phyloP scores from a whole-genome alignment of 106 monocot genomes.

The Dendrobium nobile region DNA sequence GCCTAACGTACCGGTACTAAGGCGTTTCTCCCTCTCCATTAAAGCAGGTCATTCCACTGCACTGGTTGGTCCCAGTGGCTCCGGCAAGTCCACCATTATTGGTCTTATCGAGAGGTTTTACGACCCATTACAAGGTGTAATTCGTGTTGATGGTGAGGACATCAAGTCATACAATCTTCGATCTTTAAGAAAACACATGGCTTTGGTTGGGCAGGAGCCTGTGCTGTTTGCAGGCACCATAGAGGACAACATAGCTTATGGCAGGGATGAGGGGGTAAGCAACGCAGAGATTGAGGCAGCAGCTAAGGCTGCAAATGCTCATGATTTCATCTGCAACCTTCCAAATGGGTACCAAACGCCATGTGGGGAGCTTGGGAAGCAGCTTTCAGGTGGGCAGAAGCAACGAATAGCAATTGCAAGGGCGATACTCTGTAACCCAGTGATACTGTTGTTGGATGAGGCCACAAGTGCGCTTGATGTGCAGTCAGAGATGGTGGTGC shows the following conservation, averaged over 20 bases:
- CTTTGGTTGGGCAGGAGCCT: constrained; percentile 51
- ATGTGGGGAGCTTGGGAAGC: constrained; percentile 12
- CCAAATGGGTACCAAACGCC: constrained; percentile 19
- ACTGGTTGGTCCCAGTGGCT: constrained; percentile 49
- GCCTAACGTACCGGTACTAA: constrained; percentile 30
- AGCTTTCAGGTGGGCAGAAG: constrained; percentile 22
- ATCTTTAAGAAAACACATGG: constrained; percentile 33
- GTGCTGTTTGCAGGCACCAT: constrained; percentile 38
- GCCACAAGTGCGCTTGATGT: background rate
- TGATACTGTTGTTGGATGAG: background rate
- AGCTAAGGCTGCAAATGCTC: constrained; percentile 21
- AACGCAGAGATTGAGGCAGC: constrained; percentile 14
- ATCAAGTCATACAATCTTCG: constrained; percentile 36
- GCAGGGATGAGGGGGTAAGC: constrained; percentile 4
- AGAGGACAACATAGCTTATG: constrained; percentile 17
- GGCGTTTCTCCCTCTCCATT: constrained; percentile 24
- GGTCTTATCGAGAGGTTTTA: constrained; percentile 52
- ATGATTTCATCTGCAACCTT: constrained; percentile 20
- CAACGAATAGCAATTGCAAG: constrained; percentile 23
- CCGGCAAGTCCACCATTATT: constrained; percentile 49
- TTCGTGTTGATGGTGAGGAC: constrained; percentile 37
- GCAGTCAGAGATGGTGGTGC: background rate
- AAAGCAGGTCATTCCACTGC: constrained; percentile 37
- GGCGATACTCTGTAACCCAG: background rate
- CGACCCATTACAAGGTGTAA: constrained; percentile 25